Evolutionary conservation across 2,329 filamentous ascomycete genomes (phyloP), one percentile per base, ranked within the genome.

Genomic region (Neonectria ditissima): DNA sequence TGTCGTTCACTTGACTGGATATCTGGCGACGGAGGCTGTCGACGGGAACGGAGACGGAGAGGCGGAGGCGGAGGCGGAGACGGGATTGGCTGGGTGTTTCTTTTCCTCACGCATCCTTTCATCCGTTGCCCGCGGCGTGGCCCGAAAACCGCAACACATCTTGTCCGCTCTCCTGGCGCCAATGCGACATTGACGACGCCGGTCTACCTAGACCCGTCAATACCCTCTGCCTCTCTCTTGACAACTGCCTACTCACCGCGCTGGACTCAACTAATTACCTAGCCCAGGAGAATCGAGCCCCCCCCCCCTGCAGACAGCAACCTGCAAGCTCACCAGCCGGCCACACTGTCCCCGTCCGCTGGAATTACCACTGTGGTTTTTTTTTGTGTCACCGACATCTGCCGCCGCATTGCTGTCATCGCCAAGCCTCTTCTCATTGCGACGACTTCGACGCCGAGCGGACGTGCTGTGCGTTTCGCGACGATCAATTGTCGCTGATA

Each of bases 111-210:
- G 47, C 51, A 41, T 50, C 61, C 60, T 22, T 63, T 63, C 51
- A 59, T 59, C 61, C 61, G 55, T 28, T 39, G 55, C n/a, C n/a
- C 39, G 48, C 48, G 48, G 41, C 26, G 18, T 16, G 39, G 8
- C 53, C 59, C 59, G 59, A 62, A 50, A 57, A 32, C 54, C 59
- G 59, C 48, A 47, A 58, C 59, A 58, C 55, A 34, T 58, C 43
- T 18, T 26, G 24, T 26, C 24, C 24, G 6, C 24, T 26, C 4
- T 3, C 30, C 30, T 32, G 55, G 30, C 45, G 44, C 51, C 50
- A 63, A 59, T 59, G 56, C 55, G 50, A 59, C 60, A 44, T 59
- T 59, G 60, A 34, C 47, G 47, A 47, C 41, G 41, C 18, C 51
- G 41, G 39, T 32, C 20, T 24, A 24, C 14, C 13, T 4, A 39